phyloP scores from a whole-genome alignment of 2,329 filamentous ascomycete species.

The Epichloe aotearoae region DNA sequence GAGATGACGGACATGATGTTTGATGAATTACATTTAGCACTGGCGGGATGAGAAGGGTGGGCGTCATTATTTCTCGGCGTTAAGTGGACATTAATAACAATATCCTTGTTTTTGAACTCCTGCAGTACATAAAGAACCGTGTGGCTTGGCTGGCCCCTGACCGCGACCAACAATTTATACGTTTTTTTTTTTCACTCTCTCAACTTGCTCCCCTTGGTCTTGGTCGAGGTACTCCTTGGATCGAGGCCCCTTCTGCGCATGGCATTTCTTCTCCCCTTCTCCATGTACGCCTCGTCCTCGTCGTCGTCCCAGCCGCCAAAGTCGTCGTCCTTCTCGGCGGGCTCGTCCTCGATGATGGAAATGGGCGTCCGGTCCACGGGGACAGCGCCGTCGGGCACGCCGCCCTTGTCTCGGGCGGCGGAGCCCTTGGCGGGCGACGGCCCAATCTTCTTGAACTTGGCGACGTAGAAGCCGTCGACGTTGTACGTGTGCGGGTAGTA shows the following conservation, averaged over 20 bases:
- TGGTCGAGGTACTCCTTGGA: constrained; percentile 40
- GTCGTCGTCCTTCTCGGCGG: constrained; percentile 31
- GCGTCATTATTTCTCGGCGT: neutral
- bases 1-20: constrained; percentile 7
- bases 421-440: constrained; percentile 49
- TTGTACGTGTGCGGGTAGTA: constrained; percentile 91
- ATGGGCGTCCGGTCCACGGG: constrained; percentile 60
- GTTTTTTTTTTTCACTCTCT: no score
- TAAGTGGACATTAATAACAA: neutral
- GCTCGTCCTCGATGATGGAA: constrained; percentile 30
- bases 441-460: constrained; percentile 89
- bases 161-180: no score
- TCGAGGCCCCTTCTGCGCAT: constrained; percentile 64
- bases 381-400: constrained; percentile 21
- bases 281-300: constrained; percentile 58
- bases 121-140: neutral
- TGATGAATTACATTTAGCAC: constrained; percentile 3
- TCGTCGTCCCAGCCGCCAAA: constrained; percentile 68
- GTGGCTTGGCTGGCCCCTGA: neutral
- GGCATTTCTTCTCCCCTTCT: constrained; percentile 58
- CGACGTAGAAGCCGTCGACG: constrained; percentile 96
- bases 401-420: constrained; percentile 20
- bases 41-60: neutral
- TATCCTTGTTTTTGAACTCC: neutral
- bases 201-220: constrained; percentile 10